Evolutionary conservation across 164 flowering plant species (phyloP).

Genomic region (Annona squamosa): DNA sequence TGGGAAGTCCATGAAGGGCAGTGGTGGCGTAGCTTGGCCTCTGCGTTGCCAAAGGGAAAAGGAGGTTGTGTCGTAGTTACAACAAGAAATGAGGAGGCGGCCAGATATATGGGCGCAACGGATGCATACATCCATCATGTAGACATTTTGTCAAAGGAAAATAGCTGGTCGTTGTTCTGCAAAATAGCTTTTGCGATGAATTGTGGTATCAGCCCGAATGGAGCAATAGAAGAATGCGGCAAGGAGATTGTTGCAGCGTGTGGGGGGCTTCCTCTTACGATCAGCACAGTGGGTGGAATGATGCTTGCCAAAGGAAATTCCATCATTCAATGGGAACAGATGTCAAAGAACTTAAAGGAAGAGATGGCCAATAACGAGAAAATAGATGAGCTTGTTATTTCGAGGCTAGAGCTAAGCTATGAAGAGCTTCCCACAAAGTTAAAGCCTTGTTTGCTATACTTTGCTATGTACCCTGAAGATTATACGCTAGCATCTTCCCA

Average conservation of each 20-base stretch:
- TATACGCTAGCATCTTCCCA: not conserved
- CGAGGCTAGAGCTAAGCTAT: not conserved
- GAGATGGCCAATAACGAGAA: not conserved
- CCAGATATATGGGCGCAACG: not conserved
- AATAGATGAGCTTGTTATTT: not conserved
- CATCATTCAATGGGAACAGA: not conserved
- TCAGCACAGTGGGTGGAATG: not conserved
- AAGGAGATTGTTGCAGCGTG: not conserved
- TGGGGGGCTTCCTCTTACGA: not conserved
- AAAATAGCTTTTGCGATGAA: not conserved
- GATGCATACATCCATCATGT: not conserved
- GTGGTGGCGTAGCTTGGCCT: not conserved
- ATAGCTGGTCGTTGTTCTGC: not conserved
- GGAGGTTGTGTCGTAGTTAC: not conserved
- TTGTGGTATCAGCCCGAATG: not conserved
- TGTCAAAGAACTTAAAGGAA: not conserved
- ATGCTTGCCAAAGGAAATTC: not conserved
- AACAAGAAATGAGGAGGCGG: not conserved
- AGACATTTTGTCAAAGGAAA: not conserved
- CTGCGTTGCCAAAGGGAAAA: not conserved
- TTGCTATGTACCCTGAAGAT: not conserved
- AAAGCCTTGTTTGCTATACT: not conserved
- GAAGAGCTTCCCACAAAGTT: not conserved
- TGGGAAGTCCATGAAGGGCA: not conserved
- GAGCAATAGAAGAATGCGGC: not conserved